Base-by-base conservation (phyloP, 345 rosid genomes). In the Citrus cavaleriei region DNA sequence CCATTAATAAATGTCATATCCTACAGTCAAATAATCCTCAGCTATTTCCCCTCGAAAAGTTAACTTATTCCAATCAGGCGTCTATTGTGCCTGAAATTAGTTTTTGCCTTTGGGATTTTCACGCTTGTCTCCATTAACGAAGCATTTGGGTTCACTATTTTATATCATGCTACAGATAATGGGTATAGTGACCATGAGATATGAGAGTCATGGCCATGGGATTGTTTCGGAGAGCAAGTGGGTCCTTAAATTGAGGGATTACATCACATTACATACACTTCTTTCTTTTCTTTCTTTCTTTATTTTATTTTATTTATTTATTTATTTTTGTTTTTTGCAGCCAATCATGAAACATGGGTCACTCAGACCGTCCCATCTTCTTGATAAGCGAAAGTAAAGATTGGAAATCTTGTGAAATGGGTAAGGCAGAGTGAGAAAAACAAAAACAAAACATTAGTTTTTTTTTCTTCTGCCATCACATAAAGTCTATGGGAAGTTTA, bases 261-360 rank as follows among this genome's bases (percentile, higher is more conserved):
- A 21, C 67, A 71, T 71, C 38, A 49, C 14, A 54, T 30, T 27
- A 60, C 19, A 12, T 46, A 30, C 16, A 22, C 5, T 32, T 55
- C 62, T 14, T 22, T 65, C 30, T 25, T 55, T 72, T 74, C 30
- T 66, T 54, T 28, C 37, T 35, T 35, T 35, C 1, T 5, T 35
- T 35, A 35, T 35, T 35, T 35, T 35, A 35, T 35, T 35, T 37
- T 37, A 42, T 22, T 28, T 70, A 6, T 37, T 37, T 37, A 6
- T 8, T 16, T 68, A 5, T 38, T 38, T 38, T 38, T 38, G 8
- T 38, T 38, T 38, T 49, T 46, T 57, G 55, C 58, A 67, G 40
- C 65, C 81, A 84, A 81, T 79, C 79, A 79, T 76, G 71, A 82
- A 62, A 78, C 71, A 84, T 77, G 83, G 83, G 76, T 61, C 35